These are phyloP conservation scores for Hibiscus mutabilis DNA, from an alignment of 345 rosid genomes.

Conservation along the genomic window DNA sequence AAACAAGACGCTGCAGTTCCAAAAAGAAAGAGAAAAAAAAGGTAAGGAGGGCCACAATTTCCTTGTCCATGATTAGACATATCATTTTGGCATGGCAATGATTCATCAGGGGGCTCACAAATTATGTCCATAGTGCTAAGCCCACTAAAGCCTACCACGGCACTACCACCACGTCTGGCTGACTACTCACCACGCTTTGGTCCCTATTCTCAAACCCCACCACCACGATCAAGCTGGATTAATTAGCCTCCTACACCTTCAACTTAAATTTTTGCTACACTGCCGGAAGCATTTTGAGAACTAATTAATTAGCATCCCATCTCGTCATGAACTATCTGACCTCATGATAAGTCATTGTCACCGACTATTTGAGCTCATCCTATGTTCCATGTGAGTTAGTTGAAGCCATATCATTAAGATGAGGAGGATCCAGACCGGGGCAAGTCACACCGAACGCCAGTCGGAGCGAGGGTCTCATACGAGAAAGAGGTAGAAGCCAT, in stretches of 20 bases:
- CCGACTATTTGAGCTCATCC: no score
- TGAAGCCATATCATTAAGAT: no score
- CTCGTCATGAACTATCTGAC: no score
- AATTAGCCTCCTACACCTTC: constrained; percentile 3
- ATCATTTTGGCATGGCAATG: constrained; percentile 31
- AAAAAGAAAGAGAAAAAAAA: neutral
- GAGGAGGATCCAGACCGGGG: no score
- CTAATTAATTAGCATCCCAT: no score
- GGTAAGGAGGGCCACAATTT: neutral
- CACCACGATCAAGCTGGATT: constrained; percentile 13
- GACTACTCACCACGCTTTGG: neutral
- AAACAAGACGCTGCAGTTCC: constrained; percentile 29
- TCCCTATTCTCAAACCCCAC: constrained; percentile 9
- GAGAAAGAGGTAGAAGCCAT: no score
- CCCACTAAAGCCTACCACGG: constrained; percentile 31
- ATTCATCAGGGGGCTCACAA: constrained; percentile 35
- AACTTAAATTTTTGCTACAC: neutral
- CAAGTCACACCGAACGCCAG: no score
- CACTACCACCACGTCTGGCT: constrained; percentile 13
- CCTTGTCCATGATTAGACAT: constrained; percentile 18
- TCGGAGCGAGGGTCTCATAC: no score
- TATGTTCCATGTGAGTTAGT: no score
- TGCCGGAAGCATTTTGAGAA: no score
- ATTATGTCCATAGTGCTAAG: constrained; percentile 32
- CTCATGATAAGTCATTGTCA: no score